These are phyloP conservation scores for Pycnococcus provasolii DNA, from an alignment of 139 green algal species.

Conservation along the genomic window DNA sequence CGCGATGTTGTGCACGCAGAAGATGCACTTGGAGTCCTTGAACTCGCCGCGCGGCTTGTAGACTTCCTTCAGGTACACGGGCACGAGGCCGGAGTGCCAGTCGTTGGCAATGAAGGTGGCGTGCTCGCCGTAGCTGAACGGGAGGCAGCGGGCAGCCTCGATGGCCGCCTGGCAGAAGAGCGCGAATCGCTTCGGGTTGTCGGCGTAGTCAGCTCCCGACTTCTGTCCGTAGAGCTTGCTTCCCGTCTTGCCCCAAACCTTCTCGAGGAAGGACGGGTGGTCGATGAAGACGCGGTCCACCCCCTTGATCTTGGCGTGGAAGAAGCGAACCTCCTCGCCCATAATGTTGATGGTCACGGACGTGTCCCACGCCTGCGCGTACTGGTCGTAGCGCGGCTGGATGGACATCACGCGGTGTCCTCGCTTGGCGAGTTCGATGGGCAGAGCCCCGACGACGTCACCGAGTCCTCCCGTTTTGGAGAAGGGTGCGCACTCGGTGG, in stretches of 20 bases:
- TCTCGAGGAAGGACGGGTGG: conserved; percentile 86
- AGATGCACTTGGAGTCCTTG: conserved; percentile 58
- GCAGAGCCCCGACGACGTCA: conserved; percentile 57
- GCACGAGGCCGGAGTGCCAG: conserved; percentile 75
- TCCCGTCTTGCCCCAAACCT: conserved; percentile 87
- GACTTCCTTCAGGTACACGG: conserved; percentile 71
- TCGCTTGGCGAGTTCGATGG: conserved; percentile 71
- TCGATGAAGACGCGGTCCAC: conserved; percentile 96
- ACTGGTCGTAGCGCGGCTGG: conserved; percentile 90
- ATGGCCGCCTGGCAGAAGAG: conserved; percentile 62
- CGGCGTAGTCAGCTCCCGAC: conserved; percentile 78
- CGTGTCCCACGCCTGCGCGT: conserved; percentile 92
- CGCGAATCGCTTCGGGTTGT: conserved; percentile 94
- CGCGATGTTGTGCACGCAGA: conserved; percentile 95
- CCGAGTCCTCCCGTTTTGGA: conserved; percentile 67
- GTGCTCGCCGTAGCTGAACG: conserved; percentile 83
- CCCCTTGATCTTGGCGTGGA: conserved; percentile 90
- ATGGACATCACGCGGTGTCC: conserved; percentile 93
- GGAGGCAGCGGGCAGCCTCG: conserved; percentile 44
- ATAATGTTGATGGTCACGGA: conserved; percentile 57
- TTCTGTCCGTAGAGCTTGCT: conserved; percentile 88
- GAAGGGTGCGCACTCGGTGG: conserved; percentile 64
- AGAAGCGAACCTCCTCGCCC: conserved; percentile 85
- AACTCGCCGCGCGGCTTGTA: conserved; percentile 55
- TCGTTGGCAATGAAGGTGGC: conserved; percentile 90